A percentile compares a stretch with the other conserved stretches of the same genome.
Conservation (phyloP, 352 stramenopile species). For the Stramenopiles sp. region DNA sequence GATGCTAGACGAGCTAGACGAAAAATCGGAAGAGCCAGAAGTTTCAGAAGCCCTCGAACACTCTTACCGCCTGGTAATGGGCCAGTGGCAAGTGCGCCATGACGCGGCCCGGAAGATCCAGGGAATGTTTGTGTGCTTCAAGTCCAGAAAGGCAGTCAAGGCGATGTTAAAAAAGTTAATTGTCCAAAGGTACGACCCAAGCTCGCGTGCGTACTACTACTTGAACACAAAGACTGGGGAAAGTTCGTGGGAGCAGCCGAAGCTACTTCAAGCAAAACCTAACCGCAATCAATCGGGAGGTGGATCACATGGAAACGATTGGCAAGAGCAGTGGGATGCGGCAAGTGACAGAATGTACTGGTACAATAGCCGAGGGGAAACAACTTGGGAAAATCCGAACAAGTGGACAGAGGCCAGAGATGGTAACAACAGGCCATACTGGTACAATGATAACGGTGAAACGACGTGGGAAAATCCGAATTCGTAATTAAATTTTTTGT, state of each 20-base stretch:
- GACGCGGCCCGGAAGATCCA: not conserved
- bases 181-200: constrained; percentile 24
- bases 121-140: not conserved
- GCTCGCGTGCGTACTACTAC: constrained; percentile 40
- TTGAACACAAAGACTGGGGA: constrained; percentile 37
- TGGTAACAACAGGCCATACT: not conserved
- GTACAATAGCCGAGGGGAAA: not conserved
- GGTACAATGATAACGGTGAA: not conserved
- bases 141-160: not conserved
- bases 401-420: too few species aligned
- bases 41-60: not conserved
- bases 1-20: not conserved
- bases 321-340: not conserved
- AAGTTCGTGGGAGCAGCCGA: constrained; percentile 38
- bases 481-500: too few species aligned
- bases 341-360: not conserved
- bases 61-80: not conserved
- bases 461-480: not conserved
- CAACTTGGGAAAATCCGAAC: not conserved
- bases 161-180: not conserved
- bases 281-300: not conserved
- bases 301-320: too few species aligned
- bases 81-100: not conserved
- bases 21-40: not conserved
- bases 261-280: constrained; percentile 24